Base-by-base conservation (phyloP, 768 basidiomycete genomes). In the Lactifluus volemus region DNA sequence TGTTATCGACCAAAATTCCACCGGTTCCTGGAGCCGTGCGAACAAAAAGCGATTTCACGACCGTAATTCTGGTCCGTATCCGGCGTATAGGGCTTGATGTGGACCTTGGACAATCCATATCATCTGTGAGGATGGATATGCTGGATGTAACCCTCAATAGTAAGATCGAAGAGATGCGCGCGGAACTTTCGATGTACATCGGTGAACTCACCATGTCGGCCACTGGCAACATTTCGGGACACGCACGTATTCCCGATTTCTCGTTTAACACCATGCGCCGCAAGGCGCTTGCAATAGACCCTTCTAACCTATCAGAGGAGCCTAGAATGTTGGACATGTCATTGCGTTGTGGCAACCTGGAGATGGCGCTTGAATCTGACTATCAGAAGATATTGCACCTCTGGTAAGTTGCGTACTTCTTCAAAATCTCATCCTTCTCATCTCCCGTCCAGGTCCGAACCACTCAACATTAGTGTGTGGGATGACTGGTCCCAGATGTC, bases 71-170 rank as follows among this genome's bases (percentile, higher is more conserved):
- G 14, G 67, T 93, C 56, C 85, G 88, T 38, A 76, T 94, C 50
- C 83, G 91, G 21, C 80, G 79, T 51, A 82, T 94, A 56, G 80
- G 81, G 36, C 75, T 97, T 42, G 83, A 85, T 51, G 81, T 89
- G 6, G 90, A 97, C 69, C 81, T 98, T 30, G 92, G 92, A 8
- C 88, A 90, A 68, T 88, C 89, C 1, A 94, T 98, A 66, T 86
- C 86, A 58, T 78, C 77, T 32, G 75, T 89, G 51, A 81, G 80
- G 32, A 75, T 97, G 30, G 79, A 85, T 60, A 74, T 95, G 56
- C 74, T 77, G 25, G 78, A 88, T 53, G 78, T 84, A 9, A 74
- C 86, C 21, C 67, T 93, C 49, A 81, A 84, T 19, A 88, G 87
- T 15, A 81, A 79, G 60, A 72, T 93, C 49, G 85, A 84, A 8